Evolutionary conservation across 2,329 filamentous ascomycete genomes (phyloP).

Genomic region (Daldinia sp.): DNA sequence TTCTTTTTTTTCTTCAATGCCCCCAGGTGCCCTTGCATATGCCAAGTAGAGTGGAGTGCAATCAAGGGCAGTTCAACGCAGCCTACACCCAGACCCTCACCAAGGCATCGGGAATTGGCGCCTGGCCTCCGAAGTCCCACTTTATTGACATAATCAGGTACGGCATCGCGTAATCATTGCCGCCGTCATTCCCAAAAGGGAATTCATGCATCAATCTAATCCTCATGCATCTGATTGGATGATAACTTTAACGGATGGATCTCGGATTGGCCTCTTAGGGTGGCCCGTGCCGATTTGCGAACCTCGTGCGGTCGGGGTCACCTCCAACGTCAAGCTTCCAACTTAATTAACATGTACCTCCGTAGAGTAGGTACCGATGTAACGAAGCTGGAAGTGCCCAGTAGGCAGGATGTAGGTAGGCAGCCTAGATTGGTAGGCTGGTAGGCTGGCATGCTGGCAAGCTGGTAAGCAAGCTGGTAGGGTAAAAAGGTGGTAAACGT

Average conservation of each 20-base stretch:
- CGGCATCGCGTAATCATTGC: constrained; percentile 34
- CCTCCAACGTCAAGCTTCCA: constrained; percentile 33
- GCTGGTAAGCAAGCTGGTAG: too few species aligned
- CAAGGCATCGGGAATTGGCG: constrained; percentile 35
- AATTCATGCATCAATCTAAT: constrained; percentile 29
- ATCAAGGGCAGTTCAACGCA: constrained; percentile 20
- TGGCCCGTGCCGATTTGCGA: constrained; percentile 35
- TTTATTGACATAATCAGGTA: constrained; percentile 36
- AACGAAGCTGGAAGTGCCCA: too few species aligned
- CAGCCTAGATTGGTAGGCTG: too few species aligned
- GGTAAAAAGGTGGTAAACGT: too few species aligned
- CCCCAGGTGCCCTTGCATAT: constrained; percentile 37
- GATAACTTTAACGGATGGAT: constrained; percentile 10
- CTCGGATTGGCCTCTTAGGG: constrained; percentile 20
- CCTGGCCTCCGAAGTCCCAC: constrained; percentile 27
- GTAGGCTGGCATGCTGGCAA: too few species aligned
- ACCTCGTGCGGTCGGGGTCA: constrained; percentile 30
- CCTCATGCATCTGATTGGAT: constrained; percentile 29
- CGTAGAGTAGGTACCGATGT: constrained; percentile 12
- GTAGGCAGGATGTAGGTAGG: too few species aligned
- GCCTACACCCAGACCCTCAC: constrained; percentile 12
- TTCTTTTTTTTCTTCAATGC: constrained; percentile 8
- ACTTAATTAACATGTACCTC: constrained; percentile 16
- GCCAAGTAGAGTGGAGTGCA: constrained; percentile 23
- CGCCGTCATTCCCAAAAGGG: constrained; percentile 24